Evolutionary conservation across 805 yeast species (phyloP), one percentile per base, ranked within the genome.

Genomic region (Alloascoidea africana): DNA sequence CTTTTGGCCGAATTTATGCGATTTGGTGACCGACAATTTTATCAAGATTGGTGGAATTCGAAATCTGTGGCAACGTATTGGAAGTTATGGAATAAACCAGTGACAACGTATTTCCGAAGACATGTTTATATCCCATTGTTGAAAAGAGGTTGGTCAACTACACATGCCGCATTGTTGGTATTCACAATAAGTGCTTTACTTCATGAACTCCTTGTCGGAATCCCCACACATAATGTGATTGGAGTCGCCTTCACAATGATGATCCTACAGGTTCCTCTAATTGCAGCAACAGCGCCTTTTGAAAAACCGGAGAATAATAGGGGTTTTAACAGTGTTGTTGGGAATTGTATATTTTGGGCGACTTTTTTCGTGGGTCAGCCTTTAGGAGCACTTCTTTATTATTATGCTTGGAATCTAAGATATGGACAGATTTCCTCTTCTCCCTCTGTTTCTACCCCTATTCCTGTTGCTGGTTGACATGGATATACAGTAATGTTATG

Each of bases 11-110:
- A 65, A 44, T 36, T 64, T 17, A 55, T 64, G 32, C 45, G 58
- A 14, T 65, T 65, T 41, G 67, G 62, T 11, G 70, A 65, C 46
- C 53, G 70, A 14, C 59, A 60, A 5, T 65, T 65, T 48, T 65
- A 65, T 40, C 58, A 53, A 19, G 67, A 65, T 41, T 65, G 70
- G 71, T 65, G 71, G 71, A 65, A 65, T 40, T 59, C 68, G 1
- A 62, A 64, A n/a, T 58, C 68, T 14, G 62, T 66, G 8, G 65
- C 63, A 14, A 54, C 64, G 14, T 66, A 63, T 45, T 66, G 71
- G 70, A 52, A 59, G 17, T 51, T 53, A 35, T 65, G 71, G 71
- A 65, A 65, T 47, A 54, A 50, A 42, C 68, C 70, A 1, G 62
- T 65, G 32, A 48, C 58, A 33, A 56, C 57, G 42, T 65, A 60